Conservation (phyloP, 495 filamentous ascomycete species). For the Penicillium crystallinum region DNA sequence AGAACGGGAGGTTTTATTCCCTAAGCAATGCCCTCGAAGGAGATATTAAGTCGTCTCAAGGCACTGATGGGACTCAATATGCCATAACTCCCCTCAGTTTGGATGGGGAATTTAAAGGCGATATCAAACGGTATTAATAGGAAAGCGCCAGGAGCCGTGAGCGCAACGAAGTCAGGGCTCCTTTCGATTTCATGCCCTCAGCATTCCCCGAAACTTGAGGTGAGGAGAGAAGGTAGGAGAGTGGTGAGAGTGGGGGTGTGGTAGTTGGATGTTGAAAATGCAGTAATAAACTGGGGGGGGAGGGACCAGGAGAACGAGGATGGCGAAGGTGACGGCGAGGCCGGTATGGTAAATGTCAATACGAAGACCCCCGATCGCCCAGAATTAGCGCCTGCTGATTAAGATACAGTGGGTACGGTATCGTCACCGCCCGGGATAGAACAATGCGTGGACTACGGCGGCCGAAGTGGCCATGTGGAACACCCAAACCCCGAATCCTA, state of each 20-base stretch:
- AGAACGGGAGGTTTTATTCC: conserved; percentile 10
- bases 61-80: conserved; percentile 22
- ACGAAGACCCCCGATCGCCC: neutral
- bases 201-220: conserved; percentile 30
- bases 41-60: conserved; percentile 17
- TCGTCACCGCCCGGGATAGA: conserved; percentile 12
- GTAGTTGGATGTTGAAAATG: conserved; percentile 20
- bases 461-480: conserved; percentile 21
- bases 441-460: conserved; percentile 19
- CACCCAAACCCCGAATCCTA: conserved; percentile 10
- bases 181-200: conserved; percentile 46
- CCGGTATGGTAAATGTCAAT: conserved; percentile 23
- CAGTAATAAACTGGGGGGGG: conserved; percentile 20
- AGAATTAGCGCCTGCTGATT: neutral
- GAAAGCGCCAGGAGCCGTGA: conserved; percentile 42
- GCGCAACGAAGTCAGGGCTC: conserved; percentile 46
- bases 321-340: conserved; percentile 18
- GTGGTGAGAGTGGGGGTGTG: conserved; percentile 8
- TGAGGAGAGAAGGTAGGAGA: conserved; percentile 8
- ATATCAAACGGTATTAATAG: conserved; percentile 23
- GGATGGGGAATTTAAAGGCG: conserved; percentile 16
- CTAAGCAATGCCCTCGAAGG: conserved; percentile 13
- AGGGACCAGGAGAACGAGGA: conserved; percentile 16
- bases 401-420: conserved; percentile 12
- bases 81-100: conserved; percentile 27